These are phyloP conservation scores for Erythrobasidium hasegawianum DNA, from an alignment of 1,284 basidiomycete species.

Conservation along the genomic window DNA sequence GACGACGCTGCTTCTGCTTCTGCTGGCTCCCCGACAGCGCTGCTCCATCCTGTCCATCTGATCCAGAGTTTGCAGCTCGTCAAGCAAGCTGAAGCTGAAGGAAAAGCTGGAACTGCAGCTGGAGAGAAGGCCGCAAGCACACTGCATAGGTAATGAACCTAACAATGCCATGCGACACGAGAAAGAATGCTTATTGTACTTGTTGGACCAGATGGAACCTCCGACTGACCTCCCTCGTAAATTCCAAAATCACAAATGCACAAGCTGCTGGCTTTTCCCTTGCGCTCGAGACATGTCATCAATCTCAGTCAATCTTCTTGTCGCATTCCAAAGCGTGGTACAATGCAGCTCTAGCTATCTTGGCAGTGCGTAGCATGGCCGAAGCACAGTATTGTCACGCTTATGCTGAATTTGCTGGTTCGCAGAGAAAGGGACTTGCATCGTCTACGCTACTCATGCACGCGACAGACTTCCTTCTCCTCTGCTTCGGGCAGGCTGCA, in stretches of 20 bases:
- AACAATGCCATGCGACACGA: not conserved
- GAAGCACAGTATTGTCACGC: not conserved
- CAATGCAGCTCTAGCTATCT: slow-evolving; percentile 13
- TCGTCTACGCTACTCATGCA: not conserved
- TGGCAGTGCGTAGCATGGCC: slow-evolving; percentile 8
- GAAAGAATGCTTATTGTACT: not conserved
- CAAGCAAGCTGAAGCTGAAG: slow-evolving; percentile 11
- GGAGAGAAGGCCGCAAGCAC: slow-evolving; percentile 18
- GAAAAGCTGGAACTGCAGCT: not conserved
- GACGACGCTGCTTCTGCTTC: slow-evolving; percentile 25
- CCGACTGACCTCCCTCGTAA: slow-evolving; percentile 17
- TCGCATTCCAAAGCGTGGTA: slow-evolving; percentile 30
- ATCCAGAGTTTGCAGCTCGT: slow-evolving; percentile 1
- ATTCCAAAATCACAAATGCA: slow-evolving; percentile 26
- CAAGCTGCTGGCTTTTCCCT: slow-evolving; percentile 24
- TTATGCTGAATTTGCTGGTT: not conserved
- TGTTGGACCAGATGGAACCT: slow-evolving; percentile 25
- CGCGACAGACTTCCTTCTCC: slow-evolving; percentile 14
- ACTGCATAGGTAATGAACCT: slow-evolving; percentile 7
- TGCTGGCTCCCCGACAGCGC: not conserved
- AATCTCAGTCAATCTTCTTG: slow-evolving; percentile 23
- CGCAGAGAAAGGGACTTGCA: slow-evolving; percentile 18
- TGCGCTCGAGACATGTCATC: slow-evolving; percentile 16
- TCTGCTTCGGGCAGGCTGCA: slow-evolving; percentile 18
- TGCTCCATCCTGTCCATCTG: slow-evolving; percentile 6